Evolutionary conservation across 2,329 filamentous ascomycete genomes (phyloP), one percentile per base, ranked within the genome.

Genomic region (Aspergillus fumigatus): DNA sequence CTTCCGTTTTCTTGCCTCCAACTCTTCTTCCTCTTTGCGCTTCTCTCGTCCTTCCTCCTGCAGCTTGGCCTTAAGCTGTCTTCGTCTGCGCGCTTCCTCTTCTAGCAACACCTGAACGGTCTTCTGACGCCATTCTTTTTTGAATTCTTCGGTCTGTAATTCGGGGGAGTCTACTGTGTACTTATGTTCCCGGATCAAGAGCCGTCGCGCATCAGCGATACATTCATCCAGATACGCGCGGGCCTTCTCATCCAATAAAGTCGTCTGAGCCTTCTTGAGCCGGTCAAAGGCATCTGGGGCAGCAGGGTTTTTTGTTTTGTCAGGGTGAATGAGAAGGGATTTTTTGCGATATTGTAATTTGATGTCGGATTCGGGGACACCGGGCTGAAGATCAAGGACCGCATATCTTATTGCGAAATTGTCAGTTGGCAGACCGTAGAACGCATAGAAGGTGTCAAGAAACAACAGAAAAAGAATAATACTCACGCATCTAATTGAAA

Each of bases 261-360:
- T 85, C 2, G 87, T 89, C 71, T 97, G 92, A 0, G 94, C 94
- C 76, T 97, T 97, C 70, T 96, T 96, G 27, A 99, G 83, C 9
- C 93, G 87, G 76, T 99, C 94, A 71, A 99, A 99, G 63, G 94
- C 94, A 68, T 97, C 94, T 3, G 94, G 93, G 0, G 94, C 94
- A 50, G 82, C 84, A 0, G 91, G 88, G 71, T 99, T 97, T 69
- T 87, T 87, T 55, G 94, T 97, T 76, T 99, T 99, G 80, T 99
- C 94, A 6, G 94, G 94, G 79, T 99, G 94, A 79, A 99, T 97
- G 50, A 99, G 86, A 56, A 99, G 87, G n/a, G 94, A 99, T 76
- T 97, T 97, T 68, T 91, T 92, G 80, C 94, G 92, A 79, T 97
- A 99, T 64, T 85, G 84, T 65, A 88, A 80, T 77, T 97, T 97